Evolutionary conservation across 345 rosid species (phyloP).

Genomic region (Triadica sebifera): DNA sequence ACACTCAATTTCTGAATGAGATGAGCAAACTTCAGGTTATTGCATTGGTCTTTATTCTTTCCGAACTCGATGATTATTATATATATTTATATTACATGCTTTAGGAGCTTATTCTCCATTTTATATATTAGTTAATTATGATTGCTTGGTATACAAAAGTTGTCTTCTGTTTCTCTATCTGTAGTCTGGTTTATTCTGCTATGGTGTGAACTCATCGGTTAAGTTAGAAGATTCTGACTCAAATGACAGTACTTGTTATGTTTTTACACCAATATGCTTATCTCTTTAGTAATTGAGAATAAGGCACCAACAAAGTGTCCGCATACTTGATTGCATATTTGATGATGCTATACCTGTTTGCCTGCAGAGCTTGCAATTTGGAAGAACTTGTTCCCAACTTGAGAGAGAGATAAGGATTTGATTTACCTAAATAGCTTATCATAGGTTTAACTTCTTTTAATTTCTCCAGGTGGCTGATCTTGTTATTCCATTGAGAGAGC

Average conservation of each 20-base stretch:
- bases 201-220: neutral
- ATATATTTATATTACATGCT: neutral
- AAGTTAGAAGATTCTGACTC: neutral
- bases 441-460: neutral
- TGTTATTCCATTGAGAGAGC: conserved; percentile 82
- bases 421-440: neutral
- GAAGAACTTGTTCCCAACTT: neutral
- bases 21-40: conserved; percentile 90
- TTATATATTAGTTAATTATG: neutral
- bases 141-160: neutral
- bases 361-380: neutral
- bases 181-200: neutral
- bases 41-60: conserved; percentile 7
- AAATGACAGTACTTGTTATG: neutral
- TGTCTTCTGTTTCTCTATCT: neutral
- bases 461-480: conserved; percentile 78
- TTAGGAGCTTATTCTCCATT: conserved; percentile 6
- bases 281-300: neutral
- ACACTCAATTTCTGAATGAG: conserved; percentile 78
- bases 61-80: neutral
- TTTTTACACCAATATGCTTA: neutral
- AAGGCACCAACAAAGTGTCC: neutral
- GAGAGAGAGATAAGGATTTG: neutral
- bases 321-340: neutral
- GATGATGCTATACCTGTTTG: neutral